Conservation (phyloP, 352 stramenopile genomes). For the Globisporangium solare region DNA sequence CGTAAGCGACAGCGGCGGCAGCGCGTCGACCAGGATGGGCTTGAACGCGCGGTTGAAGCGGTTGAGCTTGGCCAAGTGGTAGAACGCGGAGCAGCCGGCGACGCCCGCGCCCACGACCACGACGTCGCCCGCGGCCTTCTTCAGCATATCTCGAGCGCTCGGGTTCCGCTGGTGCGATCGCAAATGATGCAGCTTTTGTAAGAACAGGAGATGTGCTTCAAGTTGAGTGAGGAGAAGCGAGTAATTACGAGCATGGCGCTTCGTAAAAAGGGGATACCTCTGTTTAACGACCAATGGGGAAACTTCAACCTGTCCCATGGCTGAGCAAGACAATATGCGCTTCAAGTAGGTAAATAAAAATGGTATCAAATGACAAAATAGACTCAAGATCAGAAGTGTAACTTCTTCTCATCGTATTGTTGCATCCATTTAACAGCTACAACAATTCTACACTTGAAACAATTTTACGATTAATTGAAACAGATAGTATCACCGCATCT, state of each 20-base stretch:
- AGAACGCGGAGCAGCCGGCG: constrained; percentile 75
- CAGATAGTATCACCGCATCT: constrained; percentile 9
- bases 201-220: constrained; percentile 11
- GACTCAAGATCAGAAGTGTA: background rate
- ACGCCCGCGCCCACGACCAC: constrained; percentile 71
- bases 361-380: background rate
- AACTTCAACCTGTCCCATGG: constrained; percentile 11
- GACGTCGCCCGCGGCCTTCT: constrained; percentile 53
- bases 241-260: background rate
- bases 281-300: background rate
- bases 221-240: background rate
- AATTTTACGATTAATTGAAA: no score
- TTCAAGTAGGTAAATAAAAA: no score
- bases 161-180: no score
- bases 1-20: constrained; percentile 62
- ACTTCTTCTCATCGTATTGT: no score
- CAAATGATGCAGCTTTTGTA: background rate
- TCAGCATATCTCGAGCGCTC: constrained; percentile 26
- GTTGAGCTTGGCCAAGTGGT: constrained; percentile 68
- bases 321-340: no score
- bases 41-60: constrained; percentile 55
- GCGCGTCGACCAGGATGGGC: constrained; percentile 62
- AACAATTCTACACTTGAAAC: no score
- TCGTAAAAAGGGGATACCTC: constrained; percentile 5
- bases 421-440: no score